Percentiles rank a stretch among this genome's conserved stretches.
phyloP scores from a whole-genome alignment of 495 filamentous ascomycete species.

The Pyronema omphalodes region DNA sequence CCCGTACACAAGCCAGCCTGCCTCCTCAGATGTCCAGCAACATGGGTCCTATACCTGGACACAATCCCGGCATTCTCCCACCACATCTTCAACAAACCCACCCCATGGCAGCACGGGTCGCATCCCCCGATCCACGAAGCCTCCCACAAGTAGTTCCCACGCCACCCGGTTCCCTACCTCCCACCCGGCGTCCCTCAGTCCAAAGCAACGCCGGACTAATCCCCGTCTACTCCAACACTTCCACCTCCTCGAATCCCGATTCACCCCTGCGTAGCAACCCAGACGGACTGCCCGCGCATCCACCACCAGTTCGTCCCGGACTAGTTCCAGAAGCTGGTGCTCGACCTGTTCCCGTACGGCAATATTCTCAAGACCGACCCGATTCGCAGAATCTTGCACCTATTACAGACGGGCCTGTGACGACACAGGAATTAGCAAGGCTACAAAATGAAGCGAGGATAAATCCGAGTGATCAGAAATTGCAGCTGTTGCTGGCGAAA shows the following conservation, averaged over 20 bases:
- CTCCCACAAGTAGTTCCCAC: neutral
- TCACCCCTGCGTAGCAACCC: conserved; percentile 26
- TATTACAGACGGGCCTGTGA: conserved; percentile 37
- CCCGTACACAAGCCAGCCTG: neutral
- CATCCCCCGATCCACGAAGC: neutral
- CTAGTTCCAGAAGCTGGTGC: conserved; percentile 31
- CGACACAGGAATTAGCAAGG: conserved; percentile 54
- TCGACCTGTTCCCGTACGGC: conserved; percentile 19
- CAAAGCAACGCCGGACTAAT: neutral
- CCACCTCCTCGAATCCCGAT: neutral
- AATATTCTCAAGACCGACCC: conserved; percentile 5
- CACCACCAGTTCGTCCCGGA: conserved; percentile 62
- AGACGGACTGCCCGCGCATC: conserved; percentile 59
- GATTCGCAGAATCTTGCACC: neutral
- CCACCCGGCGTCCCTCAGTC: conserved; percentile 1
- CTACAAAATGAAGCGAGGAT: conserved; percentile 46
- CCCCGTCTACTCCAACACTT: no score
- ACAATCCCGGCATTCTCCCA: no score
- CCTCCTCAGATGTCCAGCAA: neutral
- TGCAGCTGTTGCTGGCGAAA: conserved; percentile 58
- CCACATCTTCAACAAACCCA: no score
- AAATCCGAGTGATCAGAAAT: conserved; percentile 51
- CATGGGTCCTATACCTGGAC: no score
- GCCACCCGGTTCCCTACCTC: conserved; percentile 4
- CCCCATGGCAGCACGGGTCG: neutral